These are phyloP conservation scores for Nymphaea colorata DNA, from an alignment of 164 flowering plant genomes.

Conservation along the genomic window DNA sequence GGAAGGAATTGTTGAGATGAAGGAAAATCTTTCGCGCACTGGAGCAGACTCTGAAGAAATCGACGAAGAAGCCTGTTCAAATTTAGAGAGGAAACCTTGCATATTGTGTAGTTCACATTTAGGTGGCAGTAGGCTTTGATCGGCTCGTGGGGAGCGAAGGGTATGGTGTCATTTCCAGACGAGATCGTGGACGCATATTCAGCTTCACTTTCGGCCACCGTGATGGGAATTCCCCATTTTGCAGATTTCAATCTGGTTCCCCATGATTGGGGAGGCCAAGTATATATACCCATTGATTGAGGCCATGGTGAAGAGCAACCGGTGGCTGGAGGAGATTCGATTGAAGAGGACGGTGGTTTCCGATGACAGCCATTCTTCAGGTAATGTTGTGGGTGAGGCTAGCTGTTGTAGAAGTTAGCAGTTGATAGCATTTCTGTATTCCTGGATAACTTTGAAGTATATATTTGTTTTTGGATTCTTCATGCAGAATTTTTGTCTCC, in stretches of 20 bases:
- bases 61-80: constrained; percentile 2
- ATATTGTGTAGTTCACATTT: not conserved
- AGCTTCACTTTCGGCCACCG: constrained; percentile 33
- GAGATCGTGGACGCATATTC: constrained; percentile 73
- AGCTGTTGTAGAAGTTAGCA: too few species aligned
- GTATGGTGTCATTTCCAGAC: constrained; percentile 70
- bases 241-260: constrained; percentile 89
- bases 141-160: not conserved
- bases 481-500: too few species aligned
- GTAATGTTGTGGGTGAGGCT: too few species aligned
- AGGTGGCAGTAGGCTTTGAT: not conserved
- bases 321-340: constrained; percentile 69
- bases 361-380: constrained; percentile 29
- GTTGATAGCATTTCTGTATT: too few species aligned
- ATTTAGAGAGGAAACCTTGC: too few species aligned
- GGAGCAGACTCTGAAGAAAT: constrained; percentile 8
- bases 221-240: constrained; percentile 93
- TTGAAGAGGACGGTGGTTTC: constrained; percentile 85
- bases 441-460: too few species aligned
- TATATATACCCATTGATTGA: constrained; percentile 48
- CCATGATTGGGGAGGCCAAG: constrained; percentile 81
- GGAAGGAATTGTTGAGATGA: constrained; percentile 2
- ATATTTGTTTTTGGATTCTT: too few species aligned
- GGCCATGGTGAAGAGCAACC: constrained; percentile 36
- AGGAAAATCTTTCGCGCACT: constrained; percentile 8